Conservation (phyloP, 2,329 filamentous ascomycete genomes). For the Aspergillus glaucus region DNA sequence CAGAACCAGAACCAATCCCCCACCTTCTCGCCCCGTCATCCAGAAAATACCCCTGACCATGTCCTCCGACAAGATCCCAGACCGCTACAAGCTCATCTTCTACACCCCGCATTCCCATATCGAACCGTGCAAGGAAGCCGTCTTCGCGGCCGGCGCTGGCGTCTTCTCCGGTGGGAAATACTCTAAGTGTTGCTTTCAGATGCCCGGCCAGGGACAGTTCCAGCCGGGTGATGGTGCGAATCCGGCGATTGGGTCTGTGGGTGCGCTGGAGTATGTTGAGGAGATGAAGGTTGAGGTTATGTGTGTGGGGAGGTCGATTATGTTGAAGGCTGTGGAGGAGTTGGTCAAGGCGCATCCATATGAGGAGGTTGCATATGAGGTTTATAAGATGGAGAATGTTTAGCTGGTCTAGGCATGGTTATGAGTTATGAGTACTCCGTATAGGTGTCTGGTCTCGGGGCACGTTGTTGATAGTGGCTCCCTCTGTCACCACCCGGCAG, state of each 20-base stretch:
- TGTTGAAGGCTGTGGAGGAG: slow-evolving; percentile 35
- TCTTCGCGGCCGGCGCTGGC: slow-evolving; percentile 38
- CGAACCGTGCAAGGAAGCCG: slow-evolving; percentile 36
- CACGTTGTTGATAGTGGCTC: too few relatives aligned
- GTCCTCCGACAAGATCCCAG: slow-evolving; percentile 14
- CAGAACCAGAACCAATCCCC: neutral
- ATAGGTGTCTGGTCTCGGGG: neutral
- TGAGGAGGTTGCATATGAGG: slow-evolving; percentile 41
- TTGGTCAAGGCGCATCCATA: slow-evolving; percentile 41
- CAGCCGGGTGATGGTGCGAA: slow-evolving; percentile 33
- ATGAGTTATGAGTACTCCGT: neutral
- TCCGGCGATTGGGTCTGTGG: slow-evolving; percentile 36
- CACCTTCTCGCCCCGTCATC: neutral
- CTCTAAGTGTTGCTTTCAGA: slow-evolving; percentile 35
- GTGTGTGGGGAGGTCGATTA: slow-evolving; percentile 33
- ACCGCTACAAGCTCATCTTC: slow-evolving; percentile 41
- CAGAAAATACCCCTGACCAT: slow-evolving; percentile 12
- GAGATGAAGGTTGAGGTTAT: slow-evolving; percentile 41
- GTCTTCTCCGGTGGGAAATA: slow-evolving; percentile 38
- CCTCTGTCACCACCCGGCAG: neutral
- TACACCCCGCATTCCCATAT: slow-evolving; percentile 35
- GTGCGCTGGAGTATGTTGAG: slow-evolving; percentile 33
- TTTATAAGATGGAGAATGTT: slow-evolving; percentile 39
- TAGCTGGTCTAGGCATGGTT: slow-evolving; percentile 9
- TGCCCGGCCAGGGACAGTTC: slow-evolving; percentile 37